Evolutionary conservation across 2,329 filamentous ascomycete genomes (phyloP).

Genomic region (Epichloe sibirici): DNA sequence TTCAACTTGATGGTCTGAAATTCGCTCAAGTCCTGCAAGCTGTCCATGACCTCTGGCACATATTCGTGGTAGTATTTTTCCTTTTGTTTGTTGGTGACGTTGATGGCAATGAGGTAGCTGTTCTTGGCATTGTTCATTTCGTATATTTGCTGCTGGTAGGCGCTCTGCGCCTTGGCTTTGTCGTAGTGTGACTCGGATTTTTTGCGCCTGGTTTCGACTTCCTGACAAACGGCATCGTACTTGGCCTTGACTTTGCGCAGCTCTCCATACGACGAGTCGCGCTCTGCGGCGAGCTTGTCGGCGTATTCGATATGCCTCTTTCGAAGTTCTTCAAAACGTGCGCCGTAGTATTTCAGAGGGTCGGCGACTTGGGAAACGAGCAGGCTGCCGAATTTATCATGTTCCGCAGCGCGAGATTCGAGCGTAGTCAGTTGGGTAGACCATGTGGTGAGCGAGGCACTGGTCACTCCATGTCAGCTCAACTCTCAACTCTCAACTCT

Average conservation of each 20-base stretch:
- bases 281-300: slow-evolving; percentile 76
- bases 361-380: slow-evolving; percentile 74
- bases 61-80: slow-evolving; percentile 97
- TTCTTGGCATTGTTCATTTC: slow-evolving; percentile 99
- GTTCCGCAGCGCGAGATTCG: slow-evolving; percentile 77
- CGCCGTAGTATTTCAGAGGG: slow-evolving; percentile 62
- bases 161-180: slow-evolving; percentile 79
- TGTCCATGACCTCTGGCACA: slow-evolving; percentile 84
- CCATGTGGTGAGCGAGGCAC: slow-evolving; percentile 95
- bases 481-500: neutral
- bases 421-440: slow-evolving; percentile 83
- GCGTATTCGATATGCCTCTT: slow-evolving; percentile 87
- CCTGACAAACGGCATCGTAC: slow-evolving; percentile 86
- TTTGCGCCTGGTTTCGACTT: slow-evolving; percentile 87
- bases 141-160: slow-evolving; percentile 81
- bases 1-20: slow-evolving; percentile 79
- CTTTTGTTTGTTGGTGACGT: slow-evolving; percentile 95
- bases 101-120: slow-evolving; percentile 91
- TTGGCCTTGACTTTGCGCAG: slow-evolving; percentile 84
- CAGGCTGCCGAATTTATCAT: slow-evolving; percentile 72
- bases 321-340: slow-evolving; percentile 78
- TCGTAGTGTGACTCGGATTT: slow-evolving; percentile 93
- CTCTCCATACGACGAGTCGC: slow-evolving; percentile 72
- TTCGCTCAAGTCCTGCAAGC: slow-evolving; percentile 86
- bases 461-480: slow-evolving; percentile 17